These are phyloP conservation scores for Nannochloropsis gaditana DNA, from an alignment of 108 stramenopile genomes.

Conservation along the genomic window DNA sequence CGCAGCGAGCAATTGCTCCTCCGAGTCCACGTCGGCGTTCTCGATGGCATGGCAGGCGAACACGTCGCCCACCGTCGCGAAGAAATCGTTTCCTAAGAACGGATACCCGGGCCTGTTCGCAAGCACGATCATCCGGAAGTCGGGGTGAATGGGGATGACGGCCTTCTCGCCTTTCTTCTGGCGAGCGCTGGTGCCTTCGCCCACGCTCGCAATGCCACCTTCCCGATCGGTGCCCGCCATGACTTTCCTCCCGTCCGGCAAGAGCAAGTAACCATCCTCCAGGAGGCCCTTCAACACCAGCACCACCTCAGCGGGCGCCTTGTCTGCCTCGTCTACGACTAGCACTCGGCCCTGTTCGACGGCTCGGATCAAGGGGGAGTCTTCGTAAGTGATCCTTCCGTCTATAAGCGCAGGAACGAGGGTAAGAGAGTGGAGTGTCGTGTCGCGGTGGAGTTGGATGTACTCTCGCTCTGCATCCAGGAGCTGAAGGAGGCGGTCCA, in stretches of 20 bases:
- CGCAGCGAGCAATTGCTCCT: constrained; percentile 57
- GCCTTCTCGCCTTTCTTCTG: not conserved
- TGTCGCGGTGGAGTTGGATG: constrained; percentile 82
- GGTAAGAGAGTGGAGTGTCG: constrained; percentile 66
- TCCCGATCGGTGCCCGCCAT: not conserved
- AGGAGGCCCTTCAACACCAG: constrained; percentile 70
- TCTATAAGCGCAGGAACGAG: constrained; percentile 62
- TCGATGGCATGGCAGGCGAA: constrained; percentile 63
- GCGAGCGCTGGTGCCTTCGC: not conserved
- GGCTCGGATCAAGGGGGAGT: constrained; percentile 75
- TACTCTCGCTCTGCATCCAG: constrained; percentile 75
- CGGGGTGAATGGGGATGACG: not conserved
- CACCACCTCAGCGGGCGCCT: constrained; percentile 79
- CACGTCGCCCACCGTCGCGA: constrained; percentile 65
- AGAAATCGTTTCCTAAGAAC: constrained; percentile 79
- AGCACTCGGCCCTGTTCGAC: constrained; percentile 63
- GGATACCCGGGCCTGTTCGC: constrained; percentile 83
- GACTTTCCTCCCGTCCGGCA: constrained; percentile 69
- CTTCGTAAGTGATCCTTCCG: constrained; percentile 65
- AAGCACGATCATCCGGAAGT: constrained; percentile 58
- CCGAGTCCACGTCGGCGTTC: constrained; percentile 60
- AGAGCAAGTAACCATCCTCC: constrained; percentile 73
- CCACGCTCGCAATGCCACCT: not conserved
- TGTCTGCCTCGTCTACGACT: constrained; percentile 86
- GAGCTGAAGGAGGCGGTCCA: constrained; percentile 62